A percentile compares a stretch with the other conserved stretches of the same genome.
phyloP scores from a whole-genome alignment of 2,329 filamentous ascomycete genomes.

The Aphanoascus verrucosus region DNA sequence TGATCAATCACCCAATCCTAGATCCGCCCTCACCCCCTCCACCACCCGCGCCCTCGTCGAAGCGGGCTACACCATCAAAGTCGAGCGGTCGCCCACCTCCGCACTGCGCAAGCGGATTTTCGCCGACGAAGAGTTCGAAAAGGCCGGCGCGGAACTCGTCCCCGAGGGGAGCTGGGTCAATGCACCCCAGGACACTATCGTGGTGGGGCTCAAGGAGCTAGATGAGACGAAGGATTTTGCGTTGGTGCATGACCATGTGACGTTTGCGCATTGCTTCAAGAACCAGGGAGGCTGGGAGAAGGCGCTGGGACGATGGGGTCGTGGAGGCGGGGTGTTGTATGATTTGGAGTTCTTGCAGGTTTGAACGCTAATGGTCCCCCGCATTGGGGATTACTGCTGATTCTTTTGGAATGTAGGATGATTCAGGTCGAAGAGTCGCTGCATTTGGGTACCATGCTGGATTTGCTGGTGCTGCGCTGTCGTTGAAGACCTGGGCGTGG shows the following conservation, averaged over 20 bases:
- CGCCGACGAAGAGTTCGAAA: constrained; percentile 31
- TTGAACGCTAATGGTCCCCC: not conserved
- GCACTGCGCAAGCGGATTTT: constrained; percentile 27
- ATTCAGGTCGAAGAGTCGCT: constrained; percentile 17
- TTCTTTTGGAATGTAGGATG: constrained; percentile 13
- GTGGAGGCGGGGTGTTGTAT: constrained; percentile 18
- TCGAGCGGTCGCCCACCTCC: constrained; percentile 27
- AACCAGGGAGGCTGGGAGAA: constrained; percentile 20
- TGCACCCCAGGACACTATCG: constrained; percentile 23
- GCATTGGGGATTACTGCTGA: not conserved
- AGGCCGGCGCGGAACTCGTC: constrained; percentile 31
- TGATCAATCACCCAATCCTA: constrained; percentile 1
- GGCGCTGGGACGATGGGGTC: constrained; percentile 18
- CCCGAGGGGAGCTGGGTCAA: constrained; percentile 33
- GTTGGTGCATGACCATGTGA: constrained; percentile 19
- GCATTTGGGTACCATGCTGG: constrained; percentile 54
- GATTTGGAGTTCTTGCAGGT: constrained; percentile 21
- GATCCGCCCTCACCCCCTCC: constrained; percentile 22
- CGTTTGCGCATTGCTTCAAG: constrained; percentile 21
- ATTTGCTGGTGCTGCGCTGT: constrained; percentile 59
- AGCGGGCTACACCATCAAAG: constrained; percentile 32
- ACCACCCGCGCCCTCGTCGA: constrained; percentile 34
- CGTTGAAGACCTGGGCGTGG: constrained; percentile 71
- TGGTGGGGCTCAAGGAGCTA: constrained; percentile 20
- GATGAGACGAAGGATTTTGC: constrained; percentile 19